Percentiles rank a stretch among this genome's conserved stretches.
phyloP scores from a whole-genome alignment of 2,329 filamentous ascomycete genomes.

The Trichoderma hamatum region DNA sequence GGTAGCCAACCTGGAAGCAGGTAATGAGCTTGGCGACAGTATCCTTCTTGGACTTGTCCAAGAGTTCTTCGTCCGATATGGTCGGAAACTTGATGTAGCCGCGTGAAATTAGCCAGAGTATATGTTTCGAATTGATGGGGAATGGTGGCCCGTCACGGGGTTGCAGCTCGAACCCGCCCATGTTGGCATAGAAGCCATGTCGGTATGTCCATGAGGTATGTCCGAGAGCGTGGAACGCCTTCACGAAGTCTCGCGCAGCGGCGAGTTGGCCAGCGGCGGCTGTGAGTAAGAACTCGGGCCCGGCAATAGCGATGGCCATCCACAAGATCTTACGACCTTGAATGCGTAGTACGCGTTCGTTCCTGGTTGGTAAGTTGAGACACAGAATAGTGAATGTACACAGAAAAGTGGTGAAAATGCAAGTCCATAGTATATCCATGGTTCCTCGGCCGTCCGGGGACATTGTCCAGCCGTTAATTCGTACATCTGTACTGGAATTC shows the following conservation, averaged over 20 bases:
- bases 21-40: conserved; percentile 7
- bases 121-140: neutral
- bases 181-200: conserved; percentile 6
- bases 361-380: neutral
- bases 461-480: neutral
- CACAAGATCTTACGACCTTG: neutral
- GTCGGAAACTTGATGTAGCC: neutral
- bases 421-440: conserved; percentile 10
- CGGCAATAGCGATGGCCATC: neutral
- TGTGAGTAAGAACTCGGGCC: neutral
- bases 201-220: conserved; percentile 1
- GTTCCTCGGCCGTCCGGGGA: neutral
- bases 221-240: conserved; percentile 3
- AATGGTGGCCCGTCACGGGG: neutral
- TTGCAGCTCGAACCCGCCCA: conserved; percentile 6
- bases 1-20: conserved; percentile 1
- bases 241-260: neutral
- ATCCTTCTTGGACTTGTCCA: neutral
- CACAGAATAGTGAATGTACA: neutral
- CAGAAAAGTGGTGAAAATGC: conserved; percentile 3
- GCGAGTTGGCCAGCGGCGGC: neutral
- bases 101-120: neutral
- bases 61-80: conserved; percentile 3
- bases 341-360: neutral
- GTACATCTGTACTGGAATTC: neutral